These are phyloP conservation scores for Cyberlindnera maritima DNA, from an alignment of 805 yeast species.

Conservation along the genomic window DNA sequence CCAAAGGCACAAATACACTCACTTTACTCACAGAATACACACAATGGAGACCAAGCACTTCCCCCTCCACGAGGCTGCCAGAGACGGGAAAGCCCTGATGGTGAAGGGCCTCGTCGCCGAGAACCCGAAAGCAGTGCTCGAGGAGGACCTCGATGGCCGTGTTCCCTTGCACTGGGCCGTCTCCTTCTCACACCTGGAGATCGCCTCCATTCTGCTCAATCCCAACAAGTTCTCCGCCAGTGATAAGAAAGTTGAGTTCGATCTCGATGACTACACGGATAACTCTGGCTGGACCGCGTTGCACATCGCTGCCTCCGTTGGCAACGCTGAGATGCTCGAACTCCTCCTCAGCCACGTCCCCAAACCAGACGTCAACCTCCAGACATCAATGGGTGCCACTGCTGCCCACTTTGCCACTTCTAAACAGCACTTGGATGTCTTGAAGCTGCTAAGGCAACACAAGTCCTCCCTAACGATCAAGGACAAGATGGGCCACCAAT, in stretches of 20 bases:
- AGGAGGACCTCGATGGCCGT: constrained; percentile 69
- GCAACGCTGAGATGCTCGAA: constrained; percentile 52
- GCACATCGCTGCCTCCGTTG: constrained; percentile 79
- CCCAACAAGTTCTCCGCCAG: constrained; percentile 28
- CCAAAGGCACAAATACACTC: too few relatives aligned
- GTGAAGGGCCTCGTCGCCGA: constrained; percentile 46
- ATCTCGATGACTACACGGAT: constrained; percentile 67
- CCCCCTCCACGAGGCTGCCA: constrained; percentile 60
- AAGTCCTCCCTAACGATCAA: constrained; percentile 62
- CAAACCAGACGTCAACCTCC: constrained; percentile 55
- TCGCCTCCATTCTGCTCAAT: constrained; percentile 45
- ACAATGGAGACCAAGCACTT: neutral
- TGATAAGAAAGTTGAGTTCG: constrained; percentile 36
- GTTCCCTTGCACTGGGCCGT: constrained; percentile 90
- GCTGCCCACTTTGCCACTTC: constrained; percentile 75
- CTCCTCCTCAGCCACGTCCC: constrained; percentile 50
- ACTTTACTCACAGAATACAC: too few relatives aligned
- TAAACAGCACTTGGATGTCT: constrained; percentile 57
- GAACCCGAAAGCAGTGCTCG: constrained; percentile 44
- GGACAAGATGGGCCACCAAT: constrained; percentile 63
- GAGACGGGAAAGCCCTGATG: constrained; percentile 51
- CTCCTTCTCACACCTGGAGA: constrained; percentile 52
- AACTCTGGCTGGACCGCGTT: constrained; percentile 86
- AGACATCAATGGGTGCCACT: constrained; percentile 70
- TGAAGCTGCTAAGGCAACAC: constrained; percentile 46